Conservation (phyloP, 345 rosid genomes). For the Aethionema arabicum region DNA sequence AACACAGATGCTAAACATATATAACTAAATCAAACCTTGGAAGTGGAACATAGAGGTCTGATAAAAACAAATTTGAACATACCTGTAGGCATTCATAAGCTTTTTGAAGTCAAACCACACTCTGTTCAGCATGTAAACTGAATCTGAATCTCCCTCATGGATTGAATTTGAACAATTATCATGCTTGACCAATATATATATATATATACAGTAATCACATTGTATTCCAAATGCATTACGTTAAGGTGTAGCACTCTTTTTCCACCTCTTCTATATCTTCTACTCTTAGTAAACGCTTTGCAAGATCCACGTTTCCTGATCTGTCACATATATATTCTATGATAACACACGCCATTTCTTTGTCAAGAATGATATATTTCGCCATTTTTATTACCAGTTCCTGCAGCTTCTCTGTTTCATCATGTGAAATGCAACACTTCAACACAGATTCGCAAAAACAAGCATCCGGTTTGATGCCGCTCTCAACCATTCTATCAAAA, state of each 20-base stretch:
- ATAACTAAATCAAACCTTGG: too few relatives aligned
- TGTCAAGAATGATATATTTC: slow-evolving; percentile 40
- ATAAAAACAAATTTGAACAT: too few relatives aligned
- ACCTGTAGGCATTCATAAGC: too few relatives aligned
- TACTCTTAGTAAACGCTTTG: slow-evolving; percentile 3
- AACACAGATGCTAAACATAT: too few relatives aligned
- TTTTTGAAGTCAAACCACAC: too few relatives aligned
- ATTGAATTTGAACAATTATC: too few relatives aligned
- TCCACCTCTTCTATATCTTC: slow-evolving; percentile 23
- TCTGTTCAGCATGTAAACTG: too few relatives aligned
- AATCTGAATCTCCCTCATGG: too few relatives aligned
- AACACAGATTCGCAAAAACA: slow-evolving; percentile 45
- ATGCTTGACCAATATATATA: too few relatives aligned
- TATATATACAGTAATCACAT: too few relatives aligned
- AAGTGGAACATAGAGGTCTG: too few relatives aligned
- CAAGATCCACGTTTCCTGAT: slow-evolving; percentile 25
- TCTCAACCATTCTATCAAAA: slow-evolving; percentile 46
- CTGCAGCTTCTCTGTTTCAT: slow-evolving; percentile 40
- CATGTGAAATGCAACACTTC: slow-evolving; percentile 37
- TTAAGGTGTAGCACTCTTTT: not conserved
- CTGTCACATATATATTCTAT: slow-evolving; percentile 42
- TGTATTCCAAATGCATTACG: too few relatives aligned
- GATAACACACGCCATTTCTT: slow-evolving; percentile 38
- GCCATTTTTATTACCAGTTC: slow-evolving; percentile 48
- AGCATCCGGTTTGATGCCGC: slow-evolving; percentile 16